Evolutionary conservation across 2,329 filamentous ascomycete genomes (phyloP).

Genomic region (Cercospora sojina): DNA sequence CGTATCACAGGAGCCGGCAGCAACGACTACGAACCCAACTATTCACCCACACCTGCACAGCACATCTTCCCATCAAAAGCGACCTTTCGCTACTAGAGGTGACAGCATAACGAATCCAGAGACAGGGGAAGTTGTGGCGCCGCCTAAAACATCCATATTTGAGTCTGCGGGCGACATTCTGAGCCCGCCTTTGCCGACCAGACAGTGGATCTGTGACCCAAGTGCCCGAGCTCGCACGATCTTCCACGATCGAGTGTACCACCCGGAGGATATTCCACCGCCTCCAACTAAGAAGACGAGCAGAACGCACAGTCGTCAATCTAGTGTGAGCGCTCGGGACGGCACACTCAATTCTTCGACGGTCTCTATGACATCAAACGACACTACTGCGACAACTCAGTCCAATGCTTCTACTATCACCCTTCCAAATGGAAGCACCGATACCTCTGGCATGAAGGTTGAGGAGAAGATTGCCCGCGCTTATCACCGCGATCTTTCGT

Average conservation of each 20-base stretch:
- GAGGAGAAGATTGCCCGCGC: slow-evolving; percentile 97
- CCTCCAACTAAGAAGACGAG: slow-evolving; percentile 55
- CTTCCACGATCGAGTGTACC: slow-evolving; percentile 94
- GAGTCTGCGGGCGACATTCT: slow-evolving; percentile 92
- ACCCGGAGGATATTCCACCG: slow-evolving; percentile 86
- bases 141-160: slow-evolving; percentile 88
- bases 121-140: slow-evolving; percentile 51
- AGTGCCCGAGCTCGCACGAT: slow-evolving; percentile 80
- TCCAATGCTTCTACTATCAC: slow-evolving; percentile 10
- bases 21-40: slow-evolving; percentile 35
- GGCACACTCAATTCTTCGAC: neutral
- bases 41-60: slow-evolving; percentile 33
- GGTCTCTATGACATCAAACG: slow-evolving; percentile 18
- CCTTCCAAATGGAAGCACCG: slow-evolving; percentile 33
- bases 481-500: slow-evolving; percentile 87
- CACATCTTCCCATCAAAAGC: slow-evolving; percentile 33
- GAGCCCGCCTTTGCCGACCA: slow-evolving; percentile 80
- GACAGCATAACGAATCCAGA: slow-evolving; percentile 51
- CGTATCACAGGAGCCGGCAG: slow-evolving; percentile 17
- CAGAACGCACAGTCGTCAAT: neutral
- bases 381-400: slow-evolving; percentile 13
- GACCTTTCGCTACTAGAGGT: slow-evolving; percentile 50
- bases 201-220: slow-evolving; percentile 81
- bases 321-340: slow-evolving; percentile 2
- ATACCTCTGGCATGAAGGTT: slow-evolving; percentile 74